Conservation (phyloP, 164 flowering plant genomes). For the Malania oleifera region DNA sequence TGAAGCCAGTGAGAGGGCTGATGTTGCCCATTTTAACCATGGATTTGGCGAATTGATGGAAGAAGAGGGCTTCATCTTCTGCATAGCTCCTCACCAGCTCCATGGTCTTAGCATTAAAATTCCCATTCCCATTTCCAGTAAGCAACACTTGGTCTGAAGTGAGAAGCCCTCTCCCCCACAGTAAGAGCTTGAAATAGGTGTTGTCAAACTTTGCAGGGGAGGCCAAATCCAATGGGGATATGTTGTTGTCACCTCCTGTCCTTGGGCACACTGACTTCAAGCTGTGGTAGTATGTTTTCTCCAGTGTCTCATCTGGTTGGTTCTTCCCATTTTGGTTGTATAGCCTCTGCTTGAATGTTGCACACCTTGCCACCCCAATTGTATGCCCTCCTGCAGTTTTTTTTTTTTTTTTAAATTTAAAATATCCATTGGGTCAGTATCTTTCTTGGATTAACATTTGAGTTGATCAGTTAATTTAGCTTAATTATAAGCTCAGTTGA, state of each 20-base stretch:
- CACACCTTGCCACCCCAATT: constrained; percentile 83
- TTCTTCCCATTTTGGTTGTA: constrained; percentile 80
- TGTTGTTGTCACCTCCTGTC: constrained; percentile 80
- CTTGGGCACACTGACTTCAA: constrained; percentile 63
- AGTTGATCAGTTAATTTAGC: too few relatives aligned
- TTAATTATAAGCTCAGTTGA: not conserved
- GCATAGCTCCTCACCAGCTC: constrained; percentile 63
- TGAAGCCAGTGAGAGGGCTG: constrained; percentile 55
- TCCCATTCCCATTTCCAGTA: constrained; percentile 61
- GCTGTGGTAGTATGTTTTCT: constrained; percentile 42
- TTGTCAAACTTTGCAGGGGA: constrained; percentile 79
- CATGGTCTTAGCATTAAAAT: constrained; percentile 30
- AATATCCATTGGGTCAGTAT: too few relatives aligned
- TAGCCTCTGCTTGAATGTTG: constrained; percentile 73
- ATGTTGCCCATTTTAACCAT: constrained; percentile 90
- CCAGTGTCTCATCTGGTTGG: constrained; percentile 74
- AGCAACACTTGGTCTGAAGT: constrained; percentile 76
- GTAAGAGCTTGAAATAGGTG: constrained; percentile 71
- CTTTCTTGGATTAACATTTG: too few relatives aligned
- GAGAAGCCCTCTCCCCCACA: constrained; percentile 75
- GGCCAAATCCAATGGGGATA: constrained; percentile 67
- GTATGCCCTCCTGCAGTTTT: constrained; percentile 78
- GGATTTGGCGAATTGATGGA: constrained; percentile 66
- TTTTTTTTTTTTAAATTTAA: too few relatives aligned
- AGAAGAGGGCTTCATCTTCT: constrained; percentile 56